A percentile compares a stretch with the other conserved stretches of the same genome.
phyloP scores from a whole-genome alignment of 805 yeast genomes.

The Kregervanrija pseudodelftensis region DNA sequence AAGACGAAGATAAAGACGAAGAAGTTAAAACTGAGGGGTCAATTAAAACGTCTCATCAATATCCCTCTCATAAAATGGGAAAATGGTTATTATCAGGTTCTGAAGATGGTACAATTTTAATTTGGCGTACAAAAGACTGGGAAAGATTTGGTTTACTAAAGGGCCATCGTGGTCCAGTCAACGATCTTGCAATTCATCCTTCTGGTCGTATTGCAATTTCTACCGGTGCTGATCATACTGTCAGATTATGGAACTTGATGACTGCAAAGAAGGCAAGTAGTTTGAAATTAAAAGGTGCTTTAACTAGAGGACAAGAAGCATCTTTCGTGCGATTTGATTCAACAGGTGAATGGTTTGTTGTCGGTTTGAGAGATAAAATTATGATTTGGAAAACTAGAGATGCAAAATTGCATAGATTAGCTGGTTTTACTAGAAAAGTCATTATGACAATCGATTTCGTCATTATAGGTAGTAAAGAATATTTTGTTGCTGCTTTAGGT shows the following conservation, averaged over 20 bases:
- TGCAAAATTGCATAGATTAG: constrained; percentile 49
- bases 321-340: constrained; percentile 24
- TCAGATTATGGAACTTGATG: constrained; percentile 93
- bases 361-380: constrained; percentile 63
- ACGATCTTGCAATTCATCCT: constrained; percentile 85
- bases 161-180: constrained; percentile 80
- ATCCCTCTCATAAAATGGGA: constrained; percentile 38
- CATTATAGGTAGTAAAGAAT: constrained; percentile 37
- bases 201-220: constrained; percentile 85
- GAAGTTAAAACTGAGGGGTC: constrained; percentile 6
- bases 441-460: constrained; percentile 63
- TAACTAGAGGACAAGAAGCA: constrained; percentile 49
- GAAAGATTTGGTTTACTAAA: constrained; percentile 81
- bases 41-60: constrained; percentile 1
- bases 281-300: constrained; percentile 63
- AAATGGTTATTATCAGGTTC: constrained; percentile 90
- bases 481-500: constrained; percentile 58
- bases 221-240: constrained; percentile 77
- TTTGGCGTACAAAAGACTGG: constrained; percentile 98
- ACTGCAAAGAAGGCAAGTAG: constrained; percentile 89
- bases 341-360: constrained; percentile 70
- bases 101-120: constrained; percentile 80
- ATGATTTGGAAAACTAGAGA: constrained; percentile 57
- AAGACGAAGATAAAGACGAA: constrained; percentile 6
- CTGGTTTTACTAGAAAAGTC: constrained; percentile 39